Evolutionary conservation across 2,329 filamentous ascomycete genomes (phyloP).

Genomic region (Annulohypoxylon truncatum): DNA sequence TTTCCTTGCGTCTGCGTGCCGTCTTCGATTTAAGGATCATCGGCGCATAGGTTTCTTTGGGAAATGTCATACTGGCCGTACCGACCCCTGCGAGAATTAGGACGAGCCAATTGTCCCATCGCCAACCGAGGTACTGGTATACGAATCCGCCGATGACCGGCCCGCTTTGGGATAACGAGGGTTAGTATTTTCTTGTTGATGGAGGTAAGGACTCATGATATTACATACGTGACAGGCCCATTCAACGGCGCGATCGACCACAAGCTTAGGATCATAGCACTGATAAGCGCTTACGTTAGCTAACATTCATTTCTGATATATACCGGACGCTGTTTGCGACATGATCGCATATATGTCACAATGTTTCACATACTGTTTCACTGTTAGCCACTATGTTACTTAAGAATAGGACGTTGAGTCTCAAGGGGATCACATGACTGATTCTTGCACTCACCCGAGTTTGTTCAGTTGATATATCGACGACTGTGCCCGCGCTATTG

Average conservation of each 20-base stretch:
- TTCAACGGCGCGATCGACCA: conserved; percentile 90
- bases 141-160: conserved; percentile 86
- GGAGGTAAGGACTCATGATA: not conserved
- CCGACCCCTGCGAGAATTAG: conserved; percentile 76
- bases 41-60: conserved; percentile 83
- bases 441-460: conserved; percentile 60
- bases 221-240: conserved; percentile 56
- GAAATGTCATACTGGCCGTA: conserved; percentile 66
- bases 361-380: not conserved
- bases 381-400: not conserved
- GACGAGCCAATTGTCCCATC: conserved; percentile 87
- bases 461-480: conserved; percentile 84
- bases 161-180: conserved; percentile 50
- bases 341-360: not conserved
- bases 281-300: not conserved
- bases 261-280: conserved; percentile 81
- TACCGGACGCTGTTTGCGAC: not conserved
- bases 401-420: not conserved
- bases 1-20: conserved; percentile 72
- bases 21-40: conserved; percentile 75
- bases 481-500: conserved; percentile 84
- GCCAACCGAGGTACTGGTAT: conserved; percentile 82
- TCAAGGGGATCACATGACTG: not conserved
- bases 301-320: not conserved
- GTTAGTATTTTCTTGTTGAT: not conserved